phyloP scores from a whole-genome alignment of 2,329 filamentous ascomycete genomes.

The Hymenoscyphus scutula region DNA sequence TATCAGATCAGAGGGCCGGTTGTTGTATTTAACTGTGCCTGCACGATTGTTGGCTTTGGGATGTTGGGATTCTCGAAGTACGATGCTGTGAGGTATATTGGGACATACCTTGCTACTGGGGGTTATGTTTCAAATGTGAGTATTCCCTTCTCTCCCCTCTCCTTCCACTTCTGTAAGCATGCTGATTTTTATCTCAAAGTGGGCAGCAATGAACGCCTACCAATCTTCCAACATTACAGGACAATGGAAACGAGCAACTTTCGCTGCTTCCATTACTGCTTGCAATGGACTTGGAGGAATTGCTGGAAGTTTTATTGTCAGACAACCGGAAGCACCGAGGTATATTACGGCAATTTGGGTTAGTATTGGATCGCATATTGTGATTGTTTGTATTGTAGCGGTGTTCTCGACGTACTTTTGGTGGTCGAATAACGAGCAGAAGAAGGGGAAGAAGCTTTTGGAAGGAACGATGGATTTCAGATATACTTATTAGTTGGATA shows the following conservation, averaged over 20 bases:
- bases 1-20: conserved; percentile 42
- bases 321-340: conserved; percentile 56
- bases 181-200: conserved; percentile 25
- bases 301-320: conserved; percentile 66
- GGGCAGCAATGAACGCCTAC: conserved; percentile 75
- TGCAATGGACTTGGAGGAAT: conserved; percentile 81
- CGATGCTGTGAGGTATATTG: conserved; percentile 33
- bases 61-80: conserved; percentile 34
- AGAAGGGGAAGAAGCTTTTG: conserved; percentile 46
- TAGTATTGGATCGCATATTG: conserved; percentile 61
- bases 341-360: conserved; percentile 68
- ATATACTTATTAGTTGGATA: conserved; percentile 30
- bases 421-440: conserved; percentile 48
- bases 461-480: conserved; percentile 40
- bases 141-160: not conserved
- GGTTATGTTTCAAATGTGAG: conserved; percentile 67
- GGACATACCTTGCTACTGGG: conserved; percentile 52
- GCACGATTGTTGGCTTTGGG: conserved; percentile 32
- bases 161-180: not conserved
- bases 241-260: conserved; percentile 85
- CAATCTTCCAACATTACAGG: conserved; percentile 86
- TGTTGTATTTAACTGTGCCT: conserved; percentile 34
- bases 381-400: conserved; percentile 54
- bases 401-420: conserved; percentile 54
- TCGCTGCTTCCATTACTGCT: conserved; percentile 71